Percentiles rank a stretch among this genome's conserved stretches.
Evolutionary conservation across 106 monocot genomes (phyloP).

Genomic region (Platanthera guangdongensis): DNA sequence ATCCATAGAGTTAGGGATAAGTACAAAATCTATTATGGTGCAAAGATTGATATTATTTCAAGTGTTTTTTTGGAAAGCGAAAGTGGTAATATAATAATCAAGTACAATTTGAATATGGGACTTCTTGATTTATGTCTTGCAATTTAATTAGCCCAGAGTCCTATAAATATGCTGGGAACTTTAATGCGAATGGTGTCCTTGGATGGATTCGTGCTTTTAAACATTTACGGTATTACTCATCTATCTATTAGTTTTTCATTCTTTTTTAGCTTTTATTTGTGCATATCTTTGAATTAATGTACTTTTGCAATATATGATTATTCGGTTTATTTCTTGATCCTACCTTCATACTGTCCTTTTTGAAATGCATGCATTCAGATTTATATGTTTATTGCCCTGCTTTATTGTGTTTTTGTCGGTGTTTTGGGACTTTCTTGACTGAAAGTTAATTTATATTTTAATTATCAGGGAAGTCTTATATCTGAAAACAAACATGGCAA

Average conservation of each 20-base stretch:
- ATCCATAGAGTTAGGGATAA: neutral
- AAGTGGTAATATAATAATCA: neutral
- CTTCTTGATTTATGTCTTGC: neutral
- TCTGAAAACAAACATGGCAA: slow-evolving; percentile 14
- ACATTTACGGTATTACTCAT: neutral
- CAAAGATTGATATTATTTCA: neutral
- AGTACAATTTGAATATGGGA: neutral
- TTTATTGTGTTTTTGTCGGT: neutral
- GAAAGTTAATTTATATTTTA: neutral
- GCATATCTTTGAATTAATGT: neutral
- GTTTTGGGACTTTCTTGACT: neutral
- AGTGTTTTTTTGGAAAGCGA: neutral
- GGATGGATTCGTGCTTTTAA: neutral
- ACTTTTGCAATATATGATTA: neutral
- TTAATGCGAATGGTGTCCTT: neutral
- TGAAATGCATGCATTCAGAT: slow-evolving; percentile 3
- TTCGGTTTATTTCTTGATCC: neutral
- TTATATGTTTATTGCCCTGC: neutral
- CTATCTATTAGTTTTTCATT: neutral
- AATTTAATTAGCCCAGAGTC: neutral
- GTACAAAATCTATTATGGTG: slow-evolving; percentile 2
- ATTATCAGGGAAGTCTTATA: slow-evolving; percentile 26
- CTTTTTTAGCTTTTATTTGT: slow-evolving; percentile 1
- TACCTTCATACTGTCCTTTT: neutral
- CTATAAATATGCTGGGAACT: slow-evolving; percentile 1